Evolutionary conservation across 2,329 filamentous ascomycete genomes (phyloP).

Genomic region (Fusarium falciforme): DNA sequence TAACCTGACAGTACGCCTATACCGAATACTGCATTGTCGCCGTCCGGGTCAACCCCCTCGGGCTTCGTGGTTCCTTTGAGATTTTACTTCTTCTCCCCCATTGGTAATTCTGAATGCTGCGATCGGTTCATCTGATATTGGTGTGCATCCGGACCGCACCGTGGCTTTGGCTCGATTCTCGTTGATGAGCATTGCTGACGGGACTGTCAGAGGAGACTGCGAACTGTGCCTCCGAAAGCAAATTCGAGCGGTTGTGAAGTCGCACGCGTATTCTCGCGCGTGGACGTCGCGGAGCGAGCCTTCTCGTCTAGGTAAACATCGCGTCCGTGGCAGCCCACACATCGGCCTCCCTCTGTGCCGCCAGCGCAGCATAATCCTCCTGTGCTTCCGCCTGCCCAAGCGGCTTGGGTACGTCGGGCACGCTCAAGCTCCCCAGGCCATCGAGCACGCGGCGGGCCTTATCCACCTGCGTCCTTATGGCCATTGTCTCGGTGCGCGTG

Average conservation of each 20-base stretch:
- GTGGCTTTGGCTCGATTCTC: neutral
- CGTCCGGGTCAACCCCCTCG: neutral
- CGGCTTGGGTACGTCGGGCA: constrained; percentile 38
- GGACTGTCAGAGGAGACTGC: neutral
- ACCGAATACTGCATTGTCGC: neutral
- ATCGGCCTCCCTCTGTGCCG: constrained; percentile 46
- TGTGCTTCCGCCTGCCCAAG: constrained; percentile 31
- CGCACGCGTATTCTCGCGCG: neutral
- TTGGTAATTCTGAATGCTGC: neutral
- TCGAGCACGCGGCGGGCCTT: constrained; percentile 80
- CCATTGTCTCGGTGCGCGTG: constrained; percentile 78
- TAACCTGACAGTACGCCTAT: neutral
- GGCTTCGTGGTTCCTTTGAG: neutral
- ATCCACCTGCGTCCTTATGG: constrained; percentile 73
- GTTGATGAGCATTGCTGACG: neutral
- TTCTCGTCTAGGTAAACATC: constrained; percentile 48
- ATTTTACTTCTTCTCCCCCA: neutral
- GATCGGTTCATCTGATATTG: neutral
- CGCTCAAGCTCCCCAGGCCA: constrained; percentile 69
- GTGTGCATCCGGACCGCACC: neutral
- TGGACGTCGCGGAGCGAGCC: neutral
- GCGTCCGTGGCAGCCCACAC: constrained; percentile 58
- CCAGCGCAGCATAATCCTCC: constrained; percentile 28
- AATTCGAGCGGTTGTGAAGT: neutral
- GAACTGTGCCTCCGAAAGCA: neutral